phyloP scores from a whole-genome alignment of 2,329 filamentous ascomycete species.

The Hymenoscyphus repandus region DNA sequence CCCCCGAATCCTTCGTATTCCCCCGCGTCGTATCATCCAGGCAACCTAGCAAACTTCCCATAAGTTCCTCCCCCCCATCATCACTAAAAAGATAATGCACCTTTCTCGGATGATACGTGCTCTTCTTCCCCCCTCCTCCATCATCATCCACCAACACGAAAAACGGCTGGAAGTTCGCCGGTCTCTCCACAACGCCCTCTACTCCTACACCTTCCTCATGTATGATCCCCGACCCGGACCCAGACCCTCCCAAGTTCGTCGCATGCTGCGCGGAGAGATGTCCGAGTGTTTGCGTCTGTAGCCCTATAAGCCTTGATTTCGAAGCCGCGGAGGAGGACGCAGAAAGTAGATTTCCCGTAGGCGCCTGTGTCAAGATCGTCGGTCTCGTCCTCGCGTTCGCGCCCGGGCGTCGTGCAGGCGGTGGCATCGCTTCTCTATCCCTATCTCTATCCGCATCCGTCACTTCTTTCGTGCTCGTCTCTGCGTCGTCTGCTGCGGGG shows the following conservation, averaged over 20 bases:
- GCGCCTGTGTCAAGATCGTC: not conserved
- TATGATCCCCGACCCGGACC: not conserved
- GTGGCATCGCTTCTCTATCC: constrained; percentile 1
- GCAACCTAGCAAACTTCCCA: too few relatives aligned
- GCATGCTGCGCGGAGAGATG: too few relatives aligned
- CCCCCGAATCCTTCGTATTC: too few relatives aligned
- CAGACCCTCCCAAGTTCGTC: too few relatives aligned
- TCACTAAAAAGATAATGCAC: constrained; percentile 92
- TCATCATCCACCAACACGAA: constrained; percentile 80
- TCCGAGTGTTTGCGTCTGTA: too few relatives aligned
- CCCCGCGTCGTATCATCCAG: too few relatives aligned
- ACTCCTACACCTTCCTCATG: not conserved
- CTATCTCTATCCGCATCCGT: not conserved
- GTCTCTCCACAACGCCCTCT: not conserved
- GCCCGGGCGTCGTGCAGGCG: not conserved
- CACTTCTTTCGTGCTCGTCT: not conserved
- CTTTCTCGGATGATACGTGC: constrained; percentile 70
- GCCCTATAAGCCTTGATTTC: too few relatives aligned
- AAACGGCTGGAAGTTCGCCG: constrained; percentile 64
- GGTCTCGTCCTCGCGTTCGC: not conserved
- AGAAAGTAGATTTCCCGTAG: not conserved
- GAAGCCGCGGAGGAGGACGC: not conserved
- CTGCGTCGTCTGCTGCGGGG: not conserved
- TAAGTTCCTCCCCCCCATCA: constrained; percentile 78
- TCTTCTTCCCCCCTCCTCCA: constrained; percentile 45